Evolutionary conservation across 2,329 filamentous ascomycete genomes (phyloP).

Genomic region (Drechslerella stenobrocha): DNA sequence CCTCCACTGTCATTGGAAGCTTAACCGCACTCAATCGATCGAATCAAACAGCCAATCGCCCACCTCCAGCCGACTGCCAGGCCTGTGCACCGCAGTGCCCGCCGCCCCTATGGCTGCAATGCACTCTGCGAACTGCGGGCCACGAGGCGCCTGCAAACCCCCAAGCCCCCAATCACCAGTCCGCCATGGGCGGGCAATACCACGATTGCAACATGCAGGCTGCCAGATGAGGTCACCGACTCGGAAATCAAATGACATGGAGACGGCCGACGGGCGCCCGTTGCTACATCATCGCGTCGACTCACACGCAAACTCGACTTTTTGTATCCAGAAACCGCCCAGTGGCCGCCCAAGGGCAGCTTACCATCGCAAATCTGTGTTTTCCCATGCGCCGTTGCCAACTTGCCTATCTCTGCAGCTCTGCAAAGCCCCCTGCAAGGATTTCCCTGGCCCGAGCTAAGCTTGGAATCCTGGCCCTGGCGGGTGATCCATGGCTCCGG

Average conservation of each 20-base stretch:
- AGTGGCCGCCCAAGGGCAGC: not conserved
- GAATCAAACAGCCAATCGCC: not conserved
- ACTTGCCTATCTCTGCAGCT: slow-evolving; percentile 6
- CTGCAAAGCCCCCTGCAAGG: slow-evolving; percentile 5
- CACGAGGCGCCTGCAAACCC: not conserved
- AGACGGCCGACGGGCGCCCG: not conserved
- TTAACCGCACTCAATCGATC: slow-evolving; percentile 9
- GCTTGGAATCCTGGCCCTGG: slow-evolving; percentile 9
- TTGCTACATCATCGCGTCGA: not conserved
- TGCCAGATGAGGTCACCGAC: not conserved
- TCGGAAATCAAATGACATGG: not conserved
- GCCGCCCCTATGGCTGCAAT: slow-evolving; percentile 1
- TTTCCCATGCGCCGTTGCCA: slow-evolving; percentile 3
- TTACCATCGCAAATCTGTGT: slow-evolving; percentile 1
- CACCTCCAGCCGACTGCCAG: not conserved
- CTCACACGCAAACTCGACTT: slow-evolving; percentile 1
- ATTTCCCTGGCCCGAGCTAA: slow-evolving; percentile 22
- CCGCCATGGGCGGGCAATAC: not conserved
- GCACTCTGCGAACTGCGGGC: not conserved
- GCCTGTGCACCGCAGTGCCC: not conserved
- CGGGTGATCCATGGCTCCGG: slow-evolving; percentile 46
- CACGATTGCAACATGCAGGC: slow-evolving; percentile 1
- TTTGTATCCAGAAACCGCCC: not conserved
- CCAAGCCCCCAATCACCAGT: not conserved
- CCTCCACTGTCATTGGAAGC: not conserved